phyloP scores from a whole-genome alignment of 805 yeast species.

The Debaryomyces tyrocola region DNA sequence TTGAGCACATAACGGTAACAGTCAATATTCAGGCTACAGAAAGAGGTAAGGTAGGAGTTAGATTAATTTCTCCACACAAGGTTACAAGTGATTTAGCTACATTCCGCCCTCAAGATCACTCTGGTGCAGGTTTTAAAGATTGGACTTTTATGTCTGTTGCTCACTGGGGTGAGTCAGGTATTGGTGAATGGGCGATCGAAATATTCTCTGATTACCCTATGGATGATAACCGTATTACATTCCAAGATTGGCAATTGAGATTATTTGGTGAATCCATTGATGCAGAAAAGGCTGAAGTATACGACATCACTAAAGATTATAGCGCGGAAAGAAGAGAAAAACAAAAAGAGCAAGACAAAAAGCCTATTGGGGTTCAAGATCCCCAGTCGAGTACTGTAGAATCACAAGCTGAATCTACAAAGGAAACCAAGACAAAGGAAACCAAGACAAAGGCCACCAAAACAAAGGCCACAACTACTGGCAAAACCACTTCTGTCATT shows the following conservation, averaged over 20 bases:
- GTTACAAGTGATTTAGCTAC: constrained; percentile 72
- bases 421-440: constrained; percentile 2
- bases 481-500: constrained; percentile 1
- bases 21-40: constrained; percentile 63
- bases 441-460: constrained; percentile 2
- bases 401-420: constrained; percentile 5
- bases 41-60: constrained; percentile 71
- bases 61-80: constrained; percentile 74
- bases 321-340: constrained; percentile 35
- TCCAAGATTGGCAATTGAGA: constrained; percentile 73
- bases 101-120: constrained; percentile 57
- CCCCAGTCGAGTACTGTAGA: not conserved
- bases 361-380: constrained; percentile 1
- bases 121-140: constrained; percentile 58
- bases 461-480: constrained; percentile 3
- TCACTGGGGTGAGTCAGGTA: constrained; percentile 88
- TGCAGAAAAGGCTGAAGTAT: constrained; percentile 58
- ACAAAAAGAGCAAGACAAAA: constrained; percentile 10
- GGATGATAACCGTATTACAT: constrained; percentile 29
- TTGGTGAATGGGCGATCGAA: constrained; percentile 79
- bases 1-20: constrained; percentile 86
- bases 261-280: constrained; percentile 81
- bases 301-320: constrained; percentile 51
- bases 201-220: constrained; percentile 47
- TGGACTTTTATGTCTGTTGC: constrained; percentile 99